phyloP scores from a whole-genome alignment of 805 yeast species.

The Maudiozyma turicensis region DNA sequence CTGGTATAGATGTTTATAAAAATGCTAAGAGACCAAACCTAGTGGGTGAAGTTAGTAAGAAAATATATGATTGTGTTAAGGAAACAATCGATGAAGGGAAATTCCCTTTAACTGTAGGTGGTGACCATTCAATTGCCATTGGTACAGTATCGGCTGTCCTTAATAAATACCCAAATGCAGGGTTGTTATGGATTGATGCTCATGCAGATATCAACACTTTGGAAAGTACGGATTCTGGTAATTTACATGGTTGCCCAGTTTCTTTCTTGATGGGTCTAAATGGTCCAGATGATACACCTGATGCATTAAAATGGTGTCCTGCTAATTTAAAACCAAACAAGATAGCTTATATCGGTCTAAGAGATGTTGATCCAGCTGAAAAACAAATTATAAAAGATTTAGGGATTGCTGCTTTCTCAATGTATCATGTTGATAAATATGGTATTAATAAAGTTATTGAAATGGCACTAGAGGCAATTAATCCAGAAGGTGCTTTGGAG shows the following conservation, averaged over 20 bases:
- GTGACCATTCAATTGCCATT: slow-evolving; percentile 94
- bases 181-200: slow-evolving; percentile 93
- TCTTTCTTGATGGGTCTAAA: slow-evolving; percentile 82
- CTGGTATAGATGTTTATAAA: slow-evolving; percentile 40
- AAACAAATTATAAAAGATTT: slow-evolving; percentile 59
- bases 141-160: slow-evolving; percentile 85
- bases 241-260: slow-evolving; percentile 94
- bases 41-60: slow-evolving; percentile 64
- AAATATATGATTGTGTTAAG: slow-evolving; percentile 52
- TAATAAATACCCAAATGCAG: slow-evolving; percentile 72
- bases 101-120: slow-evolving; percentile 83
- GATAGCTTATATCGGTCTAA: slow-evolving; percentile 85
- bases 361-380: slow-evolving; percentile 89
- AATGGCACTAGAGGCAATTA: slow-evolving; percentile 74
- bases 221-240: slow-evolving; percentile 72
- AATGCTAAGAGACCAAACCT: slow-evolving; percentile 62
- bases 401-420: slow-evolving; percentile 76
- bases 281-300: slow-evolving; percentile 42
- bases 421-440: slow-evolving; percentile 92
- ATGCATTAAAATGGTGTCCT: slow-evolving; percentile 75
- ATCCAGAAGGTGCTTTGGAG: slow-evolving; percentile 46
- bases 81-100: slow-evolving; percentile 38
- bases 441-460: slow-evolving; percentile 88
- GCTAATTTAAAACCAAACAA: slow-evolving; percentile 52
- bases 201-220: slow-evolving; percentile 96